A percentile compares a stretch with the other conserved stretches of the same genome.
These are phyloP conservation scores for Solanum chiquidenum DNA, from an alignment of 257 asterid species.

Conservation along the genomic window DNA sequence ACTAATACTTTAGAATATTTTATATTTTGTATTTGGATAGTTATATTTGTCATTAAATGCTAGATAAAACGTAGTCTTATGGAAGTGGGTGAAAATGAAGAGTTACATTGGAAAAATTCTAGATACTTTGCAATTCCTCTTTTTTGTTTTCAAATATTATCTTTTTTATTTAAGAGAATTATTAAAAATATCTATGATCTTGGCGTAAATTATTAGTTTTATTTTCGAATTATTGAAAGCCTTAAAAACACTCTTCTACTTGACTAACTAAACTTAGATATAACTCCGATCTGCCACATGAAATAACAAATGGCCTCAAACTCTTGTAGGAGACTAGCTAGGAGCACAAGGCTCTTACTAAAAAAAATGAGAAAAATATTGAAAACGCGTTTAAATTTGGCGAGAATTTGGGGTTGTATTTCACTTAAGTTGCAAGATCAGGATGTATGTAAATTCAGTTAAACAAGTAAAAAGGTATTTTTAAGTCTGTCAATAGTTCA, in stretches of 20 bases:
- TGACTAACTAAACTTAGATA: not conserved
- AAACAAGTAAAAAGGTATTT: too few species aligned
- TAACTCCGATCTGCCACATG: not conserved
- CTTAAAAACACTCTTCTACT: not conserved
- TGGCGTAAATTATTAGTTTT: not conserved
- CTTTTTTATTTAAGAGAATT: not conserved
- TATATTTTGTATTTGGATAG: not conserved
- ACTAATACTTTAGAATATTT: not conserved
- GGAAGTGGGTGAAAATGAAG: not conserved
- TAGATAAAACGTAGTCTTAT: not conserved
- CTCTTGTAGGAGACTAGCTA: too few species aligned
- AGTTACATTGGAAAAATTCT: not conserved
- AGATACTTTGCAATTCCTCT: not conserved
- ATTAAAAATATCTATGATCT: too few species aligned
- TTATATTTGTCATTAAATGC: not conserved
- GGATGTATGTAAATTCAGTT: too few species aligned
- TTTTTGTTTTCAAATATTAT: not conserved
- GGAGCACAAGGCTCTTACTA: too few species aligned
- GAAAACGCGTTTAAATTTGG: too few species aligned
- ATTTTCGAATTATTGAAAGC: not conserved
- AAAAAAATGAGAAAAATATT: too few species aligned
- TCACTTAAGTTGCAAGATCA: too few species aligned
- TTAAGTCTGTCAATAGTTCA: too few species aligned
- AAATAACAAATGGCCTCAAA: too few species aligned
- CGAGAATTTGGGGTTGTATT: too few species aligned